phyloP scores from a whole-genome alignment of 192 early-diverging fungal genomes.

The Rhizoclosmatium globosum region DNA sequence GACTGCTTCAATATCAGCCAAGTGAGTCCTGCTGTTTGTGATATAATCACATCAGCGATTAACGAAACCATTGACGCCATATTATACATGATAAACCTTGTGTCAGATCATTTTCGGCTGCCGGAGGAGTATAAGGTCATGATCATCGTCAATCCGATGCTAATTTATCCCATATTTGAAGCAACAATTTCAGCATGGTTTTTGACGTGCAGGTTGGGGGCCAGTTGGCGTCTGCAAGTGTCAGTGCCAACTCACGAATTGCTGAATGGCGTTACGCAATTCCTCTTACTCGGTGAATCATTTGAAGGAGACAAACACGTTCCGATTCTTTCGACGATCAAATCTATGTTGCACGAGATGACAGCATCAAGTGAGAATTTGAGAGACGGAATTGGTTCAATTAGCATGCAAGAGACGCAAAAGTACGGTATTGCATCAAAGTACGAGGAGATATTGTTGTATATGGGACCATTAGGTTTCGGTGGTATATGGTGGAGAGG shows the following conservation, averaged over 20 bases:
- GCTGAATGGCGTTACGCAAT: background rate
- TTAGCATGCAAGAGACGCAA: background rate
- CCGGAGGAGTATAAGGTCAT: too few relatives aligned
- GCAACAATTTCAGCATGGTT: background rate
- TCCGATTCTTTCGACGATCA: background rate
- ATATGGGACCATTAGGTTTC: background rate
- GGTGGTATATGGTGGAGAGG: background rate
- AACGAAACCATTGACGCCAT: too few relatives aligned
- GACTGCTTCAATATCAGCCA: background rate
- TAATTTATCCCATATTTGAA: constrained; percentile 12
- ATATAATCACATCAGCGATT: too few relatives aligned
- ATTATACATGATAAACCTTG: too few relatives aligned
- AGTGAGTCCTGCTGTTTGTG: background rate
- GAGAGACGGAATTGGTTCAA: background rate
- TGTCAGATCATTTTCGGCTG: too few relatives aligned
- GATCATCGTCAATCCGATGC: background rate
- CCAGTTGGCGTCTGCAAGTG: too few relatives aligned
- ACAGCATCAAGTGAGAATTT: background rate
- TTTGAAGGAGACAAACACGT: background rate
- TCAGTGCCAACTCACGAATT: background rate
- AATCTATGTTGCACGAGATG: background rate
- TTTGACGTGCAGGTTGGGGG: background rate
- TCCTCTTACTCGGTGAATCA: background rate
- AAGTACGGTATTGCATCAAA: background rate
- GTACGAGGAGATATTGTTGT: background rate